Evolutionary conservation across 2,329 filamentous ascomycete genomes (phyloP).

Genomic region (Corniculantispora saksenae): DNA sequence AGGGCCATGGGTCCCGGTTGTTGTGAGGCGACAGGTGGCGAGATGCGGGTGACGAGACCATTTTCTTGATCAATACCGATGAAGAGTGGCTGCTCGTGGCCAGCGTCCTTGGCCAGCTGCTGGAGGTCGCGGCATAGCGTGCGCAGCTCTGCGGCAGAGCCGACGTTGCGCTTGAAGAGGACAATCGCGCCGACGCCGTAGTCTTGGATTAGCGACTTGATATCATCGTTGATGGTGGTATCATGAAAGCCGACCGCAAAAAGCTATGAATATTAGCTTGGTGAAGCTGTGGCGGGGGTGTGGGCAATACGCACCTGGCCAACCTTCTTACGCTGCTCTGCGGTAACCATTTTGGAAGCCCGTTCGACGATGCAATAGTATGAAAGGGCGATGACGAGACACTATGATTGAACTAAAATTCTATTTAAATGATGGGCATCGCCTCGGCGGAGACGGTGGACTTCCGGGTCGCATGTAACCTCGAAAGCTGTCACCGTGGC

Average conservation of each 20-base stretch:
- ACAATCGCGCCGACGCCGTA: constrained; percentile 30
- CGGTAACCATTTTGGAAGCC: constrained; percentile 15
- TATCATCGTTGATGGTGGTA: constrained; percentile 24
- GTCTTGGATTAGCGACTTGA: constrained; percentile 28
- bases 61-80: constrained; percentile 32
- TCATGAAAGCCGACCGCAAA: constrained; percentile 31
- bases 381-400: no score
- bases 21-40: constrained; percentile 28
- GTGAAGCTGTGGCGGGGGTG: background rate
- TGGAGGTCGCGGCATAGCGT: constrained; percentile 27
- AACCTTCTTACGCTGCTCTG: constrained; percentile 22
- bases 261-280: constrained; percentile 21
- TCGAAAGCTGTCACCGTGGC: constrained; percentile 1
- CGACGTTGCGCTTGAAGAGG: constrained; percentile 30
- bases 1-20: constrained; percentile 29
- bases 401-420: background rate
- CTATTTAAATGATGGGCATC: background rate
- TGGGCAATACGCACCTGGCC: constrained; percentile 18
- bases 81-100: constrained; percentile 28
- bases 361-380: background rate
- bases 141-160: constrained; percentile 25
- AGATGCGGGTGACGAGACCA: constrained; percentile 30
- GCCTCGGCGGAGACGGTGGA: background rate
- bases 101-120: constrained; percentile 26
- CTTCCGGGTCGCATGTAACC: constrained; percentile 3